phyloP scores from a whole-genome alignment of 495 filamentous ascomycete species.

The Clavariopsis aquatica region DNA sequence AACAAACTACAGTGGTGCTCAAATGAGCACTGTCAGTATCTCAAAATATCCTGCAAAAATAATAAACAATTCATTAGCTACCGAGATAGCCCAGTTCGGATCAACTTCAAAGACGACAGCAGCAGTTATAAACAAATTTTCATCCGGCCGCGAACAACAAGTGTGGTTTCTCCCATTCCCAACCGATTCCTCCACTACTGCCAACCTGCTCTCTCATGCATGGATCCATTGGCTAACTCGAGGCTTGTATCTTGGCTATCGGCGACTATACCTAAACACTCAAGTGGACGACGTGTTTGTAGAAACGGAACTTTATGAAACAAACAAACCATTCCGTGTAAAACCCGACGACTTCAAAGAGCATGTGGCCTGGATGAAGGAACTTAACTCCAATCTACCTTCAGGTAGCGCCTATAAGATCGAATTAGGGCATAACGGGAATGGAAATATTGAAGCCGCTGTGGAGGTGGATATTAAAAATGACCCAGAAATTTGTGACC shows the following conservation, averaged over 20 bases:
- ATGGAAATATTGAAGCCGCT: constrained; percentile 55
- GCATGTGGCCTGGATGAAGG: constrained; percentile 53
- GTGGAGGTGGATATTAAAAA: constrained; percentile 24
- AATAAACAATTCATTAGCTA: constrained; percentile 53
- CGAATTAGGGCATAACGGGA: constrained; percentile 63
- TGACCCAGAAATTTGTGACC: constrained; percentile 22
- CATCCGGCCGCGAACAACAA: constrained; percentile 58
- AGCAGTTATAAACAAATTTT: constrained; percentile 62
- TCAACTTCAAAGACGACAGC: constrained; percentile 46
- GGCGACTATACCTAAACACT: constrained; percentile 58
- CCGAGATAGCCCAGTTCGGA: constrained; percentile 56
- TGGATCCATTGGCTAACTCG: constrained; percentile 65
- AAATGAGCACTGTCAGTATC: constrained; percentile 55
- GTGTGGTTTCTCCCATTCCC: constrained; percentile 59
- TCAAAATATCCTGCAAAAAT: constrained; percentile 61
- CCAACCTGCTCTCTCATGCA: constrained; percentile 60
- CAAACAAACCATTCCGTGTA: constrained; percentile 52
- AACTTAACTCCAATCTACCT: constrained; percentile 56
- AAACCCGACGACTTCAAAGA: constrained; percentile 52
- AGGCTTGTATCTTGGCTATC: constrained; percentile 57
- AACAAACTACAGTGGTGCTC: constrained; percentile 8
- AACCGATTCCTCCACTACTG: constrained; percentile 56
- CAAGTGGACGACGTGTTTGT: constrained; percentile 68
- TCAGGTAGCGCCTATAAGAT: constrained; percentile 56
- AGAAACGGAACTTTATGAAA: constrained; percentile 57